Percentiles rank a stretch among this genome's conserved stretches.
Evolutionary conservation across 1,139 yeast species (phyloP).

Genomic region (Debaryomycetaceae sp.): DNA sequence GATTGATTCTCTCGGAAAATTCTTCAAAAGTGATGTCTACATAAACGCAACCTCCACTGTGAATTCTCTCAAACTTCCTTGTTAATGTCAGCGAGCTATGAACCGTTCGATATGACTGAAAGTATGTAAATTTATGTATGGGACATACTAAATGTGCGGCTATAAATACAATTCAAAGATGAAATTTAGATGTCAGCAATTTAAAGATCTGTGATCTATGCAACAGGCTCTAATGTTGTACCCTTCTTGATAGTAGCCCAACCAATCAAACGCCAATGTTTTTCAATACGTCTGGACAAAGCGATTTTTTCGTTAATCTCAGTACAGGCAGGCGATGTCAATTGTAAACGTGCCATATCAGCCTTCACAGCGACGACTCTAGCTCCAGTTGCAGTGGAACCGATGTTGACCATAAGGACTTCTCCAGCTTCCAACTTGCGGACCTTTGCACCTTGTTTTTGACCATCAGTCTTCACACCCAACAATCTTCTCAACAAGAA

Average conservation of each 20-base stretch:
- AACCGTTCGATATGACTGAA: background rate
- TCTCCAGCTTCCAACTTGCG: constrained; percentile 92
- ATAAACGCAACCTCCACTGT: constrained; percentile 11
- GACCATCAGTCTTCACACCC: constrained; percentile 98
- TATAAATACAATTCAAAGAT: constrained; percentile 15
- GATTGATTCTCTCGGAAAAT: constrained; percentile 71
- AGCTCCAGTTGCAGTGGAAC: constrained; percentile 99
- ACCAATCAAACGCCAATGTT: constrained; percentile 99
- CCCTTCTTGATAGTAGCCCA: constrained; percentile 99
- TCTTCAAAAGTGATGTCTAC: constrained; percentile 36
- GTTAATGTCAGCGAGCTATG: background rate
- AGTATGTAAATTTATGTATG: background rate
- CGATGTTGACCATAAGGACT: constrained; percentile 97
- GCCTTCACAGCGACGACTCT: constrained; percentile 97
- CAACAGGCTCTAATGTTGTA: constrained; percentile 72
- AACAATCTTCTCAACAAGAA: constrained; percentile 93
- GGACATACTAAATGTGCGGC: constrained; percentile 8
- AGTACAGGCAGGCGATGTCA: constrained; percentile 98
- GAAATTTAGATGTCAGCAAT: constrained; percentile 4
- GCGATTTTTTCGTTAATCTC: constrained; percentile 98
- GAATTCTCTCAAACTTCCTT: background rate
- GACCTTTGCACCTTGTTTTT: constrained; percentile 90
- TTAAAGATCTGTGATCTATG: constrained; percentile 15
- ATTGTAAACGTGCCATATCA: constrained; percentile 97
- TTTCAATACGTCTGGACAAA: constrained; percentile 96